Conservation (phyloP, 169 alveolate species). For the Ichthyophthirius multifiliis region DNA sequence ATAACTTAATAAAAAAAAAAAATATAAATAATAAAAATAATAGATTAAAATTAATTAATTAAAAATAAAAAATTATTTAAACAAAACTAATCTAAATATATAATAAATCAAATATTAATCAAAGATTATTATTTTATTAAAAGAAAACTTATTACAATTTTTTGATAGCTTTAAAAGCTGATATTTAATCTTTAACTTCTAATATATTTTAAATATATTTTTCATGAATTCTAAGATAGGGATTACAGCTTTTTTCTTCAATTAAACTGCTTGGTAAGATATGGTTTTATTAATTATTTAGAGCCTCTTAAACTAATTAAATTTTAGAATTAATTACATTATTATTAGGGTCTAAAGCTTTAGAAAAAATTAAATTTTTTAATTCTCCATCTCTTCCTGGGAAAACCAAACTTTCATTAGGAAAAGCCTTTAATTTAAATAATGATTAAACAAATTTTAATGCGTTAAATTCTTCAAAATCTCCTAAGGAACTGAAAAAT, state of each 20-base stretch:
- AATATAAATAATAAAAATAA: too few species aligned
- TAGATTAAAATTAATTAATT: too few species aligned
- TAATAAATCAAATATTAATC: too few species aligned
- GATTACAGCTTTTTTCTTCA: constrained; percentile 40
- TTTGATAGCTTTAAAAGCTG: constrained; percentile 17
- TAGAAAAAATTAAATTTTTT: constrained; percentile 27
- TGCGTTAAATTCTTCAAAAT: neutral
- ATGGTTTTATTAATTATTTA: neutral
- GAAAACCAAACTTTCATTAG: constrained; percentile 35
- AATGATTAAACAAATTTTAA: neutral
- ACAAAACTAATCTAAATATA: too few species aligned
- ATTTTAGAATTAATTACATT: constrained; percentile 17
- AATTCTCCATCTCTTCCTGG: constrained; percentile 27
- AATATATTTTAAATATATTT: neutral
- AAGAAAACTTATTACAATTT: constrained; percentile 9
- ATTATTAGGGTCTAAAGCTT: constrained; percentile 41
- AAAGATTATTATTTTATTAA: too few species aligned
- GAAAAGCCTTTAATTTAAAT: constrained; percentile 31
- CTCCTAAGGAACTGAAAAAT: constrained; percentile 16
- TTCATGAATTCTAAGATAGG: constrained; percentile 37
- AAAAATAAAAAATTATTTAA: too few species aligned
- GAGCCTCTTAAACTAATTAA: constrained; percentile 3
- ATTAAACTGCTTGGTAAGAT: constrained; percentile 24
- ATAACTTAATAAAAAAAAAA: too few species aligned
- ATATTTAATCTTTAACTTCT: constrained; percentile 4